Evolutionary conservation across 2,329 filamentous ascomycete genomes (phyloP).

Genomic region (Ophiobolus disseminans): DNA sequence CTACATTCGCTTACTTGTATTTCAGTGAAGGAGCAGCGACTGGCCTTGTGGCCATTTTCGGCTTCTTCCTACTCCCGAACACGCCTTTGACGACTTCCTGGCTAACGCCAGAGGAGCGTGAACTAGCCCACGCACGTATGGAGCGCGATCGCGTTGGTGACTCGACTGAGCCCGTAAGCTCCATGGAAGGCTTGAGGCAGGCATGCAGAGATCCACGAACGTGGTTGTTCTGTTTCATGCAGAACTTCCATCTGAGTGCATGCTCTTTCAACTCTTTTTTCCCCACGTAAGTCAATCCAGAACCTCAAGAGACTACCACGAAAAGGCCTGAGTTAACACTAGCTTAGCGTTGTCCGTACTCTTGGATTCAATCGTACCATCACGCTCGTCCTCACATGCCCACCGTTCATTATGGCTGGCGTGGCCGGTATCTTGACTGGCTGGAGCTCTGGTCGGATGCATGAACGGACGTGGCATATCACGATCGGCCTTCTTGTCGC

Average conservation of each 20-base stretch:
- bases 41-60: constrained; percentile 34
- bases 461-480: constrained; percentile 61
- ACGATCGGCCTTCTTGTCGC: constrained; percentile 52
- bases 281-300: constrained; percentile 31
- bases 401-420: constrained; percentile 58
- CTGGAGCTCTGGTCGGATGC: constrained; percentile 58
- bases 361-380: constrained; percentile 46
- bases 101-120: constrained; percentile 55
- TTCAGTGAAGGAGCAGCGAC: constrained; percentile 36
- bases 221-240: constrained; percentile 44
- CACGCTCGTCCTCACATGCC: constrained; percentile 51
- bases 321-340: background rate
- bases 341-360: constrained; percentile 41
- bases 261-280: constrained; percentile 45
- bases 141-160: constrained; percentile 60
- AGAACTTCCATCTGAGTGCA: constrained; percentile 37
- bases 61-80: constrained; percentile 39
- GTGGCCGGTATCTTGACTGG: constrained; percentile 56
- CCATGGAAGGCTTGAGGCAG: constrained; percentile 37
- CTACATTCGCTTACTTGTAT: constrained; percentile 2
- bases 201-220: constrained; percentile 36
- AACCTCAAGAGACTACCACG: no score
- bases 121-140: constrained; percentile 45
- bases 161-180: constrained; percentile 33
- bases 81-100: constrained; percentile 52